These are phyloP conservation scores for Oryza coarctata DNA, from an alignment of 176 grass and related monocot species.

Conservation along the genomic window DNA sequence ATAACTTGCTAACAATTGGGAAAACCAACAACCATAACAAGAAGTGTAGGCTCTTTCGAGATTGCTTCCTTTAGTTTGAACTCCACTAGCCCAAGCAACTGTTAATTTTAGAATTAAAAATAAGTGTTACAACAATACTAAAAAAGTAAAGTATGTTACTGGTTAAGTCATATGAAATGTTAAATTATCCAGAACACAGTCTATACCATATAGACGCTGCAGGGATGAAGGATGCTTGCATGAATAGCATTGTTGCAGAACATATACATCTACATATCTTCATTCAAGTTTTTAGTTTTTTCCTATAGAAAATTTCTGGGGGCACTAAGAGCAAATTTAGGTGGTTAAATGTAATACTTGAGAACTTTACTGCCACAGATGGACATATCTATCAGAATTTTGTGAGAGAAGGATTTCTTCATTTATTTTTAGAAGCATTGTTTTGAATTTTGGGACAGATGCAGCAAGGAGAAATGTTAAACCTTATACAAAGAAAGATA, in stretches of 20 bases:
- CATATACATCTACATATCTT: background rate
- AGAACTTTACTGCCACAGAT: background rate
- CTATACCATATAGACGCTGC: background rate
- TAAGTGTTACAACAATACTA: background rate
- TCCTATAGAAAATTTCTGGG: background rate
- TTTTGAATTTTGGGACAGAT: background rate
- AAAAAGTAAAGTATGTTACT: conserved; percentile 12
- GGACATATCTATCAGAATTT: background rate
- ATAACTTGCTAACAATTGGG: too few relatives aligned
- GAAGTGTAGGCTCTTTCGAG: conserved; percentile 88
- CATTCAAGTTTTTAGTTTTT: background rate
- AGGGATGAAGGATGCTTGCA: background rate
- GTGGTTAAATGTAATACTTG: background rate
- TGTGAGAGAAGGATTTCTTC: background rate
- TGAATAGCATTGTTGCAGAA: background rate
- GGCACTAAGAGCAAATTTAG: background rate
- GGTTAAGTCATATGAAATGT: background rate
- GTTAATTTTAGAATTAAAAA: conserved; percentile 16
- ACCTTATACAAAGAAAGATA: background rate
- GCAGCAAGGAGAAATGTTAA: background rate
- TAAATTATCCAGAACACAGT: background rate
- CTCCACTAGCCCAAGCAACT: conserved; percentile 83
- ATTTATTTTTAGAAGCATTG: background rate
- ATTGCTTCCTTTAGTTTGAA: conserved; percentile 91
- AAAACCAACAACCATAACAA: conserved; percentile 94